Conservation (phyloP, 352 stramenopile genomes). For the Albugo laibachii region DNA sequence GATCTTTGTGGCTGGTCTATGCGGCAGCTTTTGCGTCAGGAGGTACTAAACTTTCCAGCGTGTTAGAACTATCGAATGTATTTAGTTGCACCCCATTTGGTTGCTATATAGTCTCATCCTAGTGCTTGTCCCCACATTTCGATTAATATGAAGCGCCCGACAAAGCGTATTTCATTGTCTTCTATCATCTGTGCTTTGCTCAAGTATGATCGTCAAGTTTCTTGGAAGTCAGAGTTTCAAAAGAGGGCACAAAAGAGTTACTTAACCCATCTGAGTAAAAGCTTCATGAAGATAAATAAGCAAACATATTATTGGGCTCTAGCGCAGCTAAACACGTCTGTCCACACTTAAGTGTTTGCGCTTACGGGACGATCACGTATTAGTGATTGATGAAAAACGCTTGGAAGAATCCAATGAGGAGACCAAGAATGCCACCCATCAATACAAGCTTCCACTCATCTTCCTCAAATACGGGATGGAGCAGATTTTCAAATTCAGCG, state of each 20-base stretch:
- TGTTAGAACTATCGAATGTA: too few species aligned
- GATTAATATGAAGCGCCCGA: too few species aligned
- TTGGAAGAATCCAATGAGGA: conserved; percentile 83
- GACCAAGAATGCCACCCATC: conserved; percentile 86
- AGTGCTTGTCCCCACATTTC: too few species aligned
- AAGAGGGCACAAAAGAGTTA: too few species aligned
- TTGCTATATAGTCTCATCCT: too few species aligned
- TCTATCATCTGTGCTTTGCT: too few species aligned
- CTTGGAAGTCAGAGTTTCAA: too few species aligned
- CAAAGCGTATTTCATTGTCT: too few species aligned
- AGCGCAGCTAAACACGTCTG: conserved; percentile 1
- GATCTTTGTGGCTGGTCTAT: conserved; percentile 23
- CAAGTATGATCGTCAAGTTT: too few species aligned
- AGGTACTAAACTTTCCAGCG: conserved; percentile 3
- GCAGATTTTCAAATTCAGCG: conserved; percentile 87
- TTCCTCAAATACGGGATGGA: conserved; percentile 97
- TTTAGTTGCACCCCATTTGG: too few species aligned
- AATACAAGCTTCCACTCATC: conserved; percentile 97
- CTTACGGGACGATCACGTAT: neutral
- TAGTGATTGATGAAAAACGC: conserved; percentile 74
- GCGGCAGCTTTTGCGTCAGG: conserved; percentile 11
- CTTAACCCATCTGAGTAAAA: neutral
- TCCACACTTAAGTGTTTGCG: neutral
- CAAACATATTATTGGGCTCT: neutral
- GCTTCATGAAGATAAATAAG: neutral